Evolutionary conservation across 2,329 filamentous ascomycete species (phyloP).

Genomic region (Fusarium circinatum): DNA sequence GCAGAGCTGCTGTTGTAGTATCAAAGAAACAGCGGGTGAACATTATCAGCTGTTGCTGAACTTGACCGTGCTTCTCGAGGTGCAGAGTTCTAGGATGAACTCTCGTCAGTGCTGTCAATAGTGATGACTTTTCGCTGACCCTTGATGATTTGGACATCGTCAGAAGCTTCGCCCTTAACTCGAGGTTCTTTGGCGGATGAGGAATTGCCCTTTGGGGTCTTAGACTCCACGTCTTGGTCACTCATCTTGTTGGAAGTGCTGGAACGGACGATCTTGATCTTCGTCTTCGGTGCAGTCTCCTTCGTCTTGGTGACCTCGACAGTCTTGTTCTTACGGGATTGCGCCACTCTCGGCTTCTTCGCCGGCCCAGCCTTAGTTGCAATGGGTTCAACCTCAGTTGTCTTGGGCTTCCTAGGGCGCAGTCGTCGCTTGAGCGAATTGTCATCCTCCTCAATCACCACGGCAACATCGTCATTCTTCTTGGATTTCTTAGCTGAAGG

Average conservation of each 20-base stretch:
- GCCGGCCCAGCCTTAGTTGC: constrained; percentile 10
- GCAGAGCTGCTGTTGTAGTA: constrained; percentile 26
- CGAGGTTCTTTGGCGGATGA: background rate
- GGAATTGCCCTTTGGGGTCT: background rate
- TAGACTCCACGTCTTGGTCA: background rate
- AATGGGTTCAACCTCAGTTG: constrained; percentile 13
- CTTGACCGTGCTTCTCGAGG: background rate
- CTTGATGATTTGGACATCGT: constrained; percentile 16
- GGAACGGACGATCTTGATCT: constrained; percentile 9
- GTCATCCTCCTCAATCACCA: constrained; percentile 11
- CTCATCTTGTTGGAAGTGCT: background rate
- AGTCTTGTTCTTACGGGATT: constrained; percentile 9
- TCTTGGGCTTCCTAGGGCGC: constrained; percentile 34
- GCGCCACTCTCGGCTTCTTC: constrained; percentile 7
- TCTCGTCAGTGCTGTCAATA: constrained; percentile 37
- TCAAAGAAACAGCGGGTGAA: constrained; percentile 1
- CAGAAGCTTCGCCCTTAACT: constrained; percentile 7
- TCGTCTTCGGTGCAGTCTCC: constrained; percentile 1
- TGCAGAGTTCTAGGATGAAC: constrained; percentile 22
- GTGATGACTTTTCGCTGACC: constrained; percentile 16
- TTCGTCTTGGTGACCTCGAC: constrained; percentile 3
- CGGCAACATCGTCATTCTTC: background rate
- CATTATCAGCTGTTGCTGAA: constrained; percentile 2
- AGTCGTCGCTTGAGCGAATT: constrained; percentile 35
- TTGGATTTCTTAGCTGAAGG: background rate